A percentile compares a stretch with the other conserved stretches of the same genome.
phyloP scores from a whole-genome alignment of 208 protist genomes.

The Leishmania turanica region DNA sequence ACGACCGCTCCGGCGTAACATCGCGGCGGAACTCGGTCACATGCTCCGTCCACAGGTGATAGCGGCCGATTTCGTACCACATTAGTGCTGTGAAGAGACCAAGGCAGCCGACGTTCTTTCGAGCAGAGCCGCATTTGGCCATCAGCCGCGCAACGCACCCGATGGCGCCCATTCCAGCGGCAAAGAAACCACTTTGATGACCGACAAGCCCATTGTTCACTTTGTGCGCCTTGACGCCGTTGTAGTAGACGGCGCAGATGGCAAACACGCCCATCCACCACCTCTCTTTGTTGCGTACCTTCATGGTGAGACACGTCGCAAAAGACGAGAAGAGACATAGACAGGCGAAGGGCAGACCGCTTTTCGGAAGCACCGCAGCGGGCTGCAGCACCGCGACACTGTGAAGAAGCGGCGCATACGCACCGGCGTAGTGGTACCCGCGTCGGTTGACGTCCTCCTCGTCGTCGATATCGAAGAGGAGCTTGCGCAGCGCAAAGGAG shows the following conservation, averaged over 20 bases:
- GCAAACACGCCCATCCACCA: slow-evolving; percentile 87
- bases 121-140: slow-evolving; percentile 40
- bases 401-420: slow-evolving; percentile 57
- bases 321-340: slow-evolving; percentile 55
- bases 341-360: slow-evolving; percentile 50
- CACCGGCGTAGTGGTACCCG: slow-evolving; percentile 74
- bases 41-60: slow-evolving; percentile 82
- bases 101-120: slow-evolving; percentile 38
- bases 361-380: slow-evolving; percentile 53
- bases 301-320: slow-evolving; percentile 78
- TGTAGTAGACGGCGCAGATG: slow-evolving; percentile 81
- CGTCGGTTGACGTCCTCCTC: slow-evolving; percentile 47
- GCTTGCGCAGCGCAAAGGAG: slow-evolving; percentile 69
- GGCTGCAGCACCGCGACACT: slow-evolving; percentile 51
- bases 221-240: slow-evolving; percentile 85
- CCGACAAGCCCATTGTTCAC: slow-evolving; percentile 83
- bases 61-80: slow-evolving; percentile 89
- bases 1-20: slow-evolving; percentile 63
- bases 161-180: slow-evolving; percentile 68
- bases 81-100: slow-evolving; percentile 56
- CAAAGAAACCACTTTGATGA: slow-evolving; percentile 87
- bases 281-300: slow-evolving; percentile 72
- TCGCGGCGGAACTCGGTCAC: slow-evolving; percentile 63
- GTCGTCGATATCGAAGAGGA: slow-evolving; percentile 62
- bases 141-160: slow-evolving; percentile 64